Evolutionary conservation across 2,329 filamentous ascomycete genomes (phyloP).

Genomic region (Ophiocordyceps camponoti-floridani): DNA sequence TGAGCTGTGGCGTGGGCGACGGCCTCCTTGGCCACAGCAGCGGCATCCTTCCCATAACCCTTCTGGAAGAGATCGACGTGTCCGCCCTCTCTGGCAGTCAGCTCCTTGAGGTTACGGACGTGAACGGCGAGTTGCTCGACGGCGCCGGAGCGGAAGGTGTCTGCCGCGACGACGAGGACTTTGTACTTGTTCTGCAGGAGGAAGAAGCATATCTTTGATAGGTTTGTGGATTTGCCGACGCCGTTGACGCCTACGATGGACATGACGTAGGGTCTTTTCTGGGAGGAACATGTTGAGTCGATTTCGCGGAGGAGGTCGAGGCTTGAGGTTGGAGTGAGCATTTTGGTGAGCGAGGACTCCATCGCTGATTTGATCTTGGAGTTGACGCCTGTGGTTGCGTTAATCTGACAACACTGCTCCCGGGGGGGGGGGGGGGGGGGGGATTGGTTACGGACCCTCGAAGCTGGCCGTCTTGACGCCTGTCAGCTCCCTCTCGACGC

Average conservation of each 20-base stretch:
- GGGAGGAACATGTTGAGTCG: slow-evolving; percentile 48
- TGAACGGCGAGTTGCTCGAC: slow-evolving; percentile 95
- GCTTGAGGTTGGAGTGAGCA: slow-evolving; percentile 87
- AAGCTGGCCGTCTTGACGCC: slow-evolving; percentile 87
- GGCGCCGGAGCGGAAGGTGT: slow-evolving; percentile 92
- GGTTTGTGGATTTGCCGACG: slow-evolving; percentile 92
- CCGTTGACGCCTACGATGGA: slow-evolving; percentile 97
- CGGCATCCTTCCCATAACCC: slow-evolving; percentile 94
- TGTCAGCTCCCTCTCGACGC: slow-evolving; percentile 76
- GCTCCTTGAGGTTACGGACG: slow-evolving; percentile 80
- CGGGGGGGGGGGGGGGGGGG: too few relatives aligned
- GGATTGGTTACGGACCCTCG: slow-evolving; percentile 34
- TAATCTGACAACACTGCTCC: background rate
- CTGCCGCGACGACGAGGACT: slow-evolving; percentile 82
- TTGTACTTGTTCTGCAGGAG: slow-evolving; percentile 93
- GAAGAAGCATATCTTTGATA: slow-evolving; percentile 97
- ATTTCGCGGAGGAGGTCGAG: slow-evolving; percentile 91
- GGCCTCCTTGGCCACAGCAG: slow-evolving; percentile 85
- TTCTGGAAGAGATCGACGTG: slow-evolving; percentile 87
- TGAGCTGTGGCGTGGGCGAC: slow-evolving; percentile 61
- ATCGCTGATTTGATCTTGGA: slow-evolving; percentile 70
- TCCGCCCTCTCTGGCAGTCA: slow-evolving; percentile 68
- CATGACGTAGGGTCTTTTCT: slow-evolving; percentile 72
- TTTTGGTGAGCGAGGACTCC: slow-evolving; percentile 83
- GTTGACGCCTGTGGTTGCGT: slow-evolving; percentile 41